Base-by-base conservation (phyloP, 1,139 yeast species). In the Yamadazyma dushanensis region DNA sequence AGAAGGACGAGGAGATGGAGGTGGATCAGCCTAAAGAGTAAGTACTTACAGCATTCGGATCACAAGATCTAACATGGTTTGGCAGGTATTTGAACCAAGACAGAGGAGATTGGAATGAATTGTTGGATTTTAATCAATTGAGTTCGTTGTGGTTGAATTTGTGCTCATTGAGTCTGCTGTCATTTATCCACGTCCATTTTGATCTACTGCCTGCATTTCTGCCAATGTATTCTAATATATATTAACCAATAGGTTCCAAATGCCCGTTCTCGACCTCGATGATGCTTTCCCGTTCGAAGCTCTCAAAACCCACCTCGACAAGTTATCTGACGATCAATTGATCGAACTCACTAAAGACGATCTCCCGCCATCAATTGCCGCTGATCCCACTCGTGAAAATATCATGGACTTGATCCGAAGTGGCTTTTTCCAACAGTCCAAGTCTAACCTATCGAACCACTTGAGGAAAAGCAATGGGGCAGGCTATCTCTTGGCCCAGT, bases 351-450 rank as follows among this genome's bases (percentile, higher is more conserved):
- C 68, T 37, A 54, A 54, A 10, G 59, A 53, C 17, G 62, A 61
- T 41, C 54, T 80, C 34, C 84, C 85, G 0, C 63, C 59, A 21
- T 62, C 65, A 4, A 48, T 68, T 13, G 63, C 49, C 8, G 30
- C 43, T 10, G 44, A 65, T 20, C 67, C 73, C 21, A 61, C 69
- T 10, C 64, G 64, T 31, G 56, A 54, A 8, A 70, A 66, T 35
- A 61, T 81, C 23, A 39, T 70, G 35, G 65, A 66, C 13, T 71
- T 78, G 8, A 54, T 80, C 11, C 63, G 73, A 39, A 73, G 80
- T 38, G 76, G 78, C 1, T 80, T 77, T 46, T 79, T 75, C 53
- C 66, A 65, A 32, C 78, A 70, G 49, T 65, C 80, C 8, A 57
- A 65, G 27, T 59, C 63, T 15, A 64, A 65, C 34, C 57, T 81